Conservation (phyloP, 164 flowering plant genomes). For the Chimonanthus salicifolius region DNA sequence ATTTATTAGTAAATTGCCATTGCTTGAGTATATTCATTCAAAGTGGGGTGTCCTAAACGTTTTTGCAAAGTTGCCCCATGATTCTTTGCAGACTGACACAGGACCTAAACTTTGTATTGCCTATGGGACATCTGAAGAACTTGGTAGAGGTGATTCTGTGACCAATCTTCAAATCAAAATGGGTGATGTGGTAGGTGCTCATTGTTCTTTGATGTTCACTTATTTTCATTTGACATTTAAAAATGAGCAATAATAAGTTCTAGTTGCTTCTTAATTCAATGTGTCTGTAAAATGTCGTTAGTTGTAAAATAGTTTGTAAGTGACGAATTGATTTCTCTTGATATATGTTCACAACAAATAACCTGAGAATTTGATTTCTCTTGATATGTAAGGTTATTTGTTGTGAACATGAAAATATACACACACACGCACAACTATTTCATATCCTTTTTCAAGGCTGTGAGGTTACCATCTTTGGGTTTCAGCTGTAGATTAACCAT, state of each 20-base stretch:
- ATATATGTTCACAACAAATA: background rate
- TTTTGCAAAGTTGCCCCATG: constrained; percentile 88
- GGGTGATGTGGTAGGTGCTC: constrained; percentile 77
- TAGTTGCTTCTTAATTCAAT: background rate
- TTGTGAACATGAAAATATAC: background rate
- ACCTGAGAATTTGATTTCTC: background rate
- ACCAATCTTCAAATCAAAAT: constrained; percentile 63
- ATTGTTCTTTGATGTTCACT: background rate
- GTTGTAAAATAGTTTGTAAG: background rate
- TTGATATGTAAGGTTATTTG: background rate
- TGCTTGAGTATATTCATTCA: constrained; percentile 87
- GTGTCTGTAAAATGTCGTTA: background rate
- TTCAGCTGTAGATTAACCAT: too few species aligned
- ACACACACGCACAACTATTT: too few species aligned
- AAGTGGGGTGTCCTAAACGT: constrained; percentile 94
- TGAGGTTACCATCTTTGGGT: too few species aligned
- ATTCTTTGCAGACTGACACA: constrained; percentile 76
- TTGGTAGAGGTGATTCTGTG: constrained; percentile 67
- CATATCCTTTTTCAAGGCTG: too few species aligned
- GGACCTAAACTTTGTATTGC: constrained; percentile 79
- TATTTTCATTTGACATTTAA: background rate
- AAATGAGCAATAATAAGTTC: too few species aligned
- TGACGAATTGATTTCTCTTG: background rate
- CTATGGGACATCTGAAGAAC: constrained; percentile 70
- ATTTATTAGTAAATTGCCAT: constrained; percentile 72